Evolutionary conservation across 2,329 filamentous ascomycete species (phyloP).

Genomic region (Penicillium sp.): DNA sequence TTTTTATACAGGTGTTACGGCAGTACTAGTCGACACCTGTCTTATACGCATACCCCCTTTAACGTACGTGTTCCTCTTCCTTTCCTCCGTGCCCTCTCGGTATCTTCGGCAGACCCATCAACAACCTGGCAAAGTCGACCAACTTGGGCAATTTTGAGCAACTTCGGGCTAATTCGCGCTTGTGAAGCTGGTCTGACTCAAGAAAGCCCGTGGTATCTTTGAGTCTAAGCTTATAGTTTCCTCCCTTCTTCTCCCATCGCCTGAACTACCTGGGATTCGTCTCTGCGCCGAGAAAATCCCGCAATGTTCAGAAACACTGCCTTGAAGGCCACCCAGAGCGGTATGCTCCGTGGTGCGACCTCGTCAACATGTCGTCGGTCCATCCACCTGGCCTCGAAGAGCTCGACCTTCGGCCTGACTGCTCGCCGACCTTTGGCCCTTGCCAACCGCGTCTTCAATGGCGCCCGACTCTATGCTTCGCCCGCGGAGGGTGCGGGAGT

Average conservation of each 20-base stretch:
- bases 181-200: neutral
- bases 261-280: conserved; percentile 9
- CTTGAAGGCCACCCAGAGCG: conserved; percentile 38
- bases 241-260: conserved; percentile 4
- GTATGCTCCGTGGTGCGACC: conserved; percentile 34
- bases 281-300: conserved; percentile 26
- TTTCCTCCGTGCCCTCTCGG: conserved; percentile 22
- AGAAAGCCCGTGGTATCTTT: conserved; percentile 2
- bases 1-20: conserved; percentile 38
- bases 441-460: conserved; percentile 33
- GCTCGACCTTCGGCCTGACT: conserved; percentile 35
- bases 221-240: neutral
- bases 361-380: conserved; percentile 32
- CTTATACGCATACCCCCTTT: conserved; percentile 13
- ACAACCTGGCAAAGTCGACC: conserved; percentile 16
- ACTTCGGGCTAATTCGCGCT: neutral
- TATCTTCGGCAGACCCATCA: conserved; percentile 17
- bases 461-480: conserved; percentile 54
- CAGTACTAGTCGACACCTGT: conserved; percentile 40
- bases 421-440: conserved; percentile 42
- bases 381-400: conserved; percentile 31
- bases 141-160: neutral
- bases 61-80: conserved; percentile 21
- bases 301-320: conserved; percentile 39
- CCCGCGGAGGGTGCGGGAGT: conserved; percentile 58